Conservation (phyloP, 192 early-diverging fungal genomes). For the Umbelopsis vinacea region DNA sequence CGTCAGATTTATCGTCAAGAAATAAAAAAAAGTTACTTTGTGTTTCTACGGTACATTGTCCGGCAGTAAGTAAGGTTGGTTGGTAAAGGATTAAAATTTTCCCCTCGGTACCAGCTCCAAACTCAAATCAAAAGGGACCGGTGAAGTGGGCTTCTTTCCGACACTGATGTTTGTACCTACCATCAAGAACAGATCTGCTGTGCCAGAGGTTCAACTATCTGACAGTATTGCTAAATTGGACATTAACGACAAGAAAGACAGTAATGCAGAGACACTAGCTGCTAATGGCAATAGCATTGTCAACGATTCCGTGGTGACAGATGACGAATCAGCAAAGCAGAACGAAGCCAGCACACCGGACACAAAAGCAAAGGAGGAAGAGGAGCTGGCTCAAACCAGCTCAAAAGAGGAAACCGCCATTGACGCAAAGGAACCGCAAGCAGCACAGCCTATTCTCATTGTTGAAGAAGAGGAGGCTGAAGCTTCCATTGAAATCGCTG, state of each 20-base stretch:
- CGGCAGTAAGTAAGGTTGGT: too few species aligned
- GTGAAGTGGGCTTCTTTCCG: not conserved
- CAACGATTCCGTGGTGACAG: too few species aligned
- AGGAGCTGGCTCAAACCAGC: too few species aligned
- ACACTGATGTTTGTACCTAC: slow-evolving; percentile 8
- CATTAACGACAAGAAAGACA: not conserved
- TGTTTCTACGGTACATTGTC: too few species aligned
- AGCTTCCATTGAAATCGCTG: slow-evolving; percentile 31
- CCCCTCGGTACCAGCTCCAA: not conserved
- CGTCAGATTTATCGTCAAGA: too few species aligned
- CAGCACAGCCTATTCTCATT: not conserved
- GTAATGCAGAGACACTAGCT: not conserved
- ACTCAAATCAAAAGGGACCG: too few species aligned
- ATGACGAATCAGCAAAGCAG: too few species aligned
- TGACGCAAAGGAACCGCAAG: not conserved
- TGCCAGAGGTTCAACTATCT: not conserved
- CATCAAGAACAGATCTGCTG: not conserved
- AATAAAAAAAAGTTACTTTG: too few species aligned
- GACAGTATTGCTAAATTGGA: not conserved
- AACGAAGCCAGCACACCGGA: too few species aligned
- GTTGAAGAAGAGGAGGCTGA: slow-evolving; percentile 25
- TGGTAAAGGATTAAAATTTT: not conserved
- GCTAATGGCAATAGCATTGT: too few species aligned
- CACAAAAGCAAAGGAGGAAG: too few species aligned
- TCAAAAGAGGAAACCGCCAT: not conserved